Base-by-base conservation (phyloP, 768 basidiomycete species). In the Artomyces pyxidatus region DNA sequence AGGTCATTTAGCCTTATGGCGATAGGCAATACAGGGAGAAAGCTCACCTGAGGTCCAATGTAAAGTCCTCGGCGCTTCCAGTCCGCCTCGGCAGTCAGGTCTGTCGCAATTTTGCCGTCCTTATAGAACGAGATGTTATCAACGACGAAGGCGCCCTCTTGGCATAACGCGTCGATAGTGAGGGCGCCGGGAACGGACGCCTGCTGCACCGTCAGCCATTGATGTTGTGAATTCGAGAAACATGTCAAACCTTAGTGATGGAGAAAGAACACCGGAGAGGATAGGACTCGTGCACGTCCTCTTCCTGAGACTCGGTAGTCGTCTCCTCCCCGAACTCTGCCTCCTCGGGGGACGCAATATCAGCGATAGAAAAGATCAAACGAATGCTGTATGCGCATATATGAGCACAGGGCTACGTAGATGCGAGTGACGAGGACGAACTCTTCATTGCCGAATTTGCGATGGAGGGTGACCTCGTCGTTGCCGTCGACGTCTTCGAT, bases 11-110 rank as follows among this genome's bases (percentile, higher is more conserved):
- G 49, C 26, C 41, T 3, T 22, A 40, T 6, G 9, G 47, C 32
- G 37, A 1, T 22, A 28, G 6, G 42, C 53, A 14, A 44, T n/a
- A 10, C 11, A 16, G 14, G 41, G 58, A 52, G 63, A 52, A 22
- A 55, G 56, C 70, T 50, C 56, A 88, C 82, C 72, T 86, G 82
- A 45, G 94, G 95, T 1, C 95, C 95, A 62, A 95, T 81, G 74
- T 96, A 98, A 55, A 88, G 69, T 2, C 88, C 91, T 17, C 93
- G 79, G 41, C 94, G 81, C 64, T 85, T 87, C 91, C 89, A 97
- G 69, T 97, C 93, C 7, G 88, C 85, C 55, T 98, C 92, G 6
- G 88, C 83, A 11, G 81, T 88, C 58, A 88, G 66, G 6, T 85
- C 86, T 12, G 79, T 83, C 11, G 83, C 92, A 11, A 88, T 57